phyloP scores from a whole-genome alignment of 1,284 basidiomycete genomes.

The Trichosporon sp. region DNA sequence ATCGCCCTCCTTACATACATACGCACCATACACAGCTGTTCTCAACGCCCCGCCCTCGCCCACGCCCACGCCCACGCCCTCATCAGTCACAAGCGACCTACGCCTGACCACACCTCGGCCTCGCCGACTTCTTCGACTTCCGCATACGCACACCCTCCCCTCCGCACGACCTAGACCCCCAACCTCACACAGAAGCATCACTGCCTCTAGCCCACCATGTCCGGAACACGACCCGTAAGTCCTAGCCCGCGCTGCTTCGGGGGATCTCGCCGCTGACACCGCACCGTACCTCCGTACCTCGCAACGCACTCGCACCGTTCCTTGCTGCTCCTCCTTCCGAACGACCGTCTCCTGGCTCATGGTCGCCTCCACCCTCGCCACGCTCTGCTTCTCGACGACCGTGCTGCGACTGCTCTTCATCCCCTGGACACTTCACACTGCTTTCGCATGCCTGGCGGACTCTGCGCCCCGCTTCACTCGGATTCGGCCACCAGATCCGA shows the following conservation, averaged over 20 bases:
- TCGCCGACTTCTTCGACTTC: not conserved
- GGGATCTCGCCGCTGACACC: not conserved
- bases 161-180: not conserved
- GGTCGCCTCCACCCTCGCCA: not conserved
- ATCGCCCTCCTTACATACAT: not conserved
- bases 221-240: conserved; percentile 4
- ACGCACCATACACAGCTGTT: not conserved
- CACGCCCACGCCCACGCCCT: not conserved
- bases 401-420: not conserved
- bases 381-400: not conserved
- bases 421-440: not conserved
- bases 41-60: not conserved
- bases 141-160: not conserved
- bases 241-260: not conserved
- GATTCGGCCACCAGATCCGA: conserved; percentile 28
- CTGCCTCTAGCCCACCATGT: not conserved
- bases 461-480: not conserved
- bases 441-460: not conserved
- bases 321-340: not conserved
- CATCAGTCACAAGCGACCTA: not conserved
- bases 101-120: not conserved
- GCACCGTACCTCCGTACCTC: not conserved
- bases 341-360: not conserved
- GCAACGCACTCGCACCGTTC: not conserved
- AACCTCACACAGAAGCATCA: not conserved